phyloP scores from a whole-genome alignment of 2,329 filamentous ascomycete species.

The Aspergillus neoniger region DNA sequence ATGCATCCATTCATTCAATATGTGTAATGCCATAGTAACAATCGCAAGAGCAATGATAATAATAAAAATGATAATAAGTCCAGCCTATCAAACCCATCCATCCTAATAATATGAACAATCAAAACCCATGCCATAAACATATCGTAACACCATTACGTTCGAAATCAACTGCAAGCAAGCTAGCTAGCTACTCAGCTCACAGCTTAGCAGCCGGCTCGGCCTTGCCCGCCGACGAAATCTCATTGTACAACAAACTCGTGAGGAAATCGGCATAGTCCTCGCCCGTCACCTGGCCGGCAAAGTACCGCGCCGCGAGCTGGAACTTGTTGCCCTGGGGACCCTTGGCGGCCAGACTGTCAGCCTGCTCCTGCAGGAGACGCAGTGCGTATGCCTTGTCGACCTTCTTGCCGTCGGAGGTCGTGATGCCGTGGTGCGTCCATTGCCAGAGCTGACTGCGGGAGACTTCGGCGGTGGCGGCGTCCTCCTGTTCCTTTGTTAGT shows the following conservation, averaged over 20 bases:
- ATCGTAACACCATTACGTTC: too few species aligned
- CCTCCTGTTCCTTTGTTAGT: conserved; percentile 57
- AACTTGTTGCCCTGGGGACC: conserved; percentile 89
- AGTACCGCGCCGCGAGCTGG: conserved; percentile 87
- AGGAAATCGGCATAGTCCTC: conserved; percentile 98
- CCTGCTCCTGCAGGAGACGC: conserved; percentile 81
- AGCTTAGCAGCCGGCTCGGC: conserved; percentile 69
- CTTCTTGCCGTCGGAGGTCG: conserved; percentile 83
- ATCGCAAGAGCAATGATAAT: too few species aligned
- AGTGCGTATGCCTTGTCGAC: conserved; percentile 92
- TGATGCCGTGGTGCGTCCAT: conserved; percentile 75
- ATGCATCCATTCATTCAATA: too few species aligned
- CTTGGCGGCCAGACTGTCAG: conserved; percentile 71
- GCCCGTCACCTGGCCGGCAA: conserved; percentile 87
- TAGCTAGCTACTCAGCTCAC: conserved; percentile 34
- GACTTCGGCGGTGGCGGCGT: conserved; percentile 95
- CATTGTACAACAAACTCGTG: conserved; percentile 76
- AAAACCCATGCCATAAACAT: too few species aligned
- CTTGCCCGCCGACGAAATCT: conserved; percentile 61
- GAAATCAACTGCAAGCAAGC: too few species aligned
- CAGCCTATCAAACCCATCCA: too few species aligned
- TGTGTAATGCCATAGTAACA: too few species aligned
- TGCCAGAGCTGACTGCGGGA: conserved; percentile 95
- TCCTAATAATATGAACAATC: too few species aligned
- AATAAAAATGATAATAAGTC: too few species aligned